Conservation (phyloP, 2,329 filamentous ascomycete species). For the Aspergillus puulaauensis region DNA sequence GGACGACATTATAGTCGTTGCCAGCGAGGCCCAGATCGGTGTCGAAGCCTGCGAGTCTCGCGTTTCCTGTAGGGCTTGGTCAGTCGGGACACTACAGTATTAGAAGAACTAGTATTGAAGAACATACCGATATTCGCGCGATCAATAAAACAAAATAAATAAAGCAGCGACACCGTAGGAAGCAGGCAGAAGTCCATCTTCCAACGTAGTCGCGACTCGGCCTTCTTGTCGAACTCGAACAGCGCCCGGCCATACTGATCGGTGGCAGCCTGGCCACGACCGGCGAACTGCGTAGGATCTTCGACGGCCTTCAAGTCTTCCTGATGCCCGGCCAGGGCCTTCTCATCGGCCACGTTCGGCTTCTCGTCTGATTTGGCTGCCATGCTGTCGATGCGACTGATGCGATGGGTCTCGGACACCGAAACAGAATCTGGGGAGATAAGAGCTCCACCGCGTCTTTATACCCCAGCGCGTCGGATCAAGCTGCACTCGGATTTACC, state of each 20-base stretch:
- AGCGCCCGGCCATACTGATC: conserved; percentile 54
- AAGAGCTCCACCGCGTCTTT: conserved; percentile 3
- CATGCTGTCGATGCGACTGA: conserved; percentile 1
- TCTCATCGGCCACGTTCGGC: conserved; percentile 17
- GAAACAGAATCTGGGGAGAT: background rate
- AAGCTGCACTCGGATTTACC: conserved; percentile 10
- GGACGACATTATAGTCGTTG: conserved; percentile 68
- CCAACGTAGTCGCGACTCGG: conserved; percentile 57
- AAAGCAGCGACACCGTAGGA: conserved; percentile 65
- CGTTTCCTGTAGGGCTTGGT: conserved; percentile 55
- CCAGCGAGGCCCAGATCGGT: conserved; percentile 58
- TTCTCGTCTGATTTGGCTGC: background rate
- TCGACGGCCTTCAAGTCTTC: conserved; percentile 10
- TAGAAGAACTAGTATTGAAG: background rate
- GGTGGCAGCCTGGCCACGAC: conserved; percentile 48
- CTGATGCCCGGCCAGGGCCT: conserved; percentile 19
- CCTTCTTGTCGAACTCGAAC: conserved; percentile 56
- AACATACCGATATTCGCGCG: conserved; percentile 67
- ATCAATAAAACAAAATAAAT: conserved; percentile 73
- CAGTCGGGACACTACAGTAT: background rate
- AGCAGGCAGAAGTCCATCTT: conserved; percentile 68
- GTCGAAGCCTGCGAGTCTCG: conserved; percentile 64
- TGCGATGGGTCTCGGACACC: no score
- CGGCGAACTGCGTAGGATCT: conserved; percentile 40
- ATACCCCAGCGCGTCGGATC: conserved; percentile 8